phyloP scores from a whole-genome alignment of 2,329 filamentous ascomycete species.

The Neofusicoccum cordaticola region DNA sequence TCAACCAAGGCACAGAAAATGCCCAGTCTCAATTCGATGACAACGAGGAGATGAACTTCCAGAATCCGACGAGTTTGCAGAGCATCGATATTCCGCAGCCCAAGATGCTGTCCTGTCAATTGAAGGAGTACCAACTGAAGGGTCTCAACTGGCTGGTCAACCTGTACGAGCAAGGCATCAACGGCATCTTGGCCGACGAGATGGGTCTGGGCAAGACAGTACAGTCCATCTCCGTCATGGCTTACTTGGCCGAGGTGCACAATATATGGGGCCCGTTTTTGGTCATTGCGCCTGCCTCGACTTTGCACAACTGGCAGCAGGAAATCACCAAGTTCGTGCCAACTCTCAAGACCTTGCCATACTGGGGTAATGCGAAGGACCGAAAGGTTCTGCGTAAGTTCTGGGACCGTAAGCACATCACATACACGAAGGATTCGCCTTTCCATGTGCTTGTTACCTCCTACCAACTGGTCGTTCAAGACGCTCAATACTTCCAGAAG shows the following conservation, averaged over 20 bases:
- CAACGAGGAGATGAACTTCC: constrained; percentile 98
- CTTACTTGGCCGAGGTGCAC: constrained; percentile 93
- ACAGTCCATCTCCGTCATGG: constrained; percentile 99
- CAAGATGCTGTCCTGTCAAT: constrained; percentile 84
- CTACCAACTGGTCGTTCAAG: constrained; percentile 94
- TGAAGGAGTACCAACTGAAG: constrained; percentile 99
- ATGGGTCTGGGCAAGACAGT: constrained; percentile 99
- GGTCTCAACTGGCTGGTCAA: constrained; percentile 99
- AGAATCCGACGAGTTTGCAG: constrained; percentile 92
- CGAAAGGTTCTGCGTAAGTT: constrained; percentile 96
- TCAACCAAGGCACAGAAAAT: constrained; percentile 68
- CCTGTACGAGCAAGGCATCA: constrained; percentile 98
- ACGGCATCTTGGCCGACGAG: constrained; percentile 96
- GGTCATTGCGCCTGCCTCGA: constrained; percentile 93
- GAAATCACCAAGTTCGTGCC: constrained; percentile 96
- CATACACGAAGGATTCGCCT: constrained; percentile 86
- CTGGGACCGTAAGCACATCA: constrained; percentile 97
- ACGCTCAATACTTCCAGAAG: constrained; percentile 97
- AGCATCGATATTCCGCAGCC: constrained; percentile 94
- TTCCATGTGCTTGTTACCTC: constrained; percentile 97
- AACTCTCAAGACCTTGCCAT: constrained; percentile 89
- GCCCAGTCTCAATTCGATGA: constrained; percentile 73
- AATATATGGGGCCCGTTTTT: constrained; percentile 98
- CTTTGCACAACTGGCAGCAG: constrained; percentile 98
- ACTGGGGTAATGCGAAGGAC: constrained; percentile 94